A percentile compares a stretch with the other conserved stretches of the same genome.
phyloP scores from a whole-genome alignment of 2,329 filamentous ascomycete genomes.

The Zymoseptoria crescenta region DNA sequence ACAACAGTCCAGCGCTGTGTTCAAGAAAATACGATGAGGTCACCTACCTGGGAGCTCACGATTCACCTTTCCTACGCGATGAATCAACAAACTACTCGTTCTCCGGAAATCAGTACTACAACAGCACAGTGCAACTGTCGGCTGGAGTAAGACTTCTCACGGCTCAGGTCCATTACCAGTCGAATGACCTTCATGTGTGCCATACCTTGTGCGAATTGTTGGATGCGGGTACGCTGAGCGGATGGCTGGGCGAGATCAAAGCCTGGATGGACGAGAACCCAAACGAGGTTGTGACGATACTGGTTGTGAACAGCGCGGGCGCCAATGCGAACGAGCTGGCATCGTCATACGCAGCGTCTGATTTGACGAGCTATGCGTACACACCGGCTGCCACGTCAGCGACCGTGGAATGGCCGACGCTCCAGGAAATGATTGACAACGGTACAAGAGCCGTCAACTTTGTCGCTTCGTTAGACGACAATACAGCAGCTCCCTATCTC shows the following conservation, averaged over 20 bases:
- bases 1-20: constrained; percentile 51
- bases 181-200: constrained; percentile 50
- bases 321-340: constrained; percentile 40
- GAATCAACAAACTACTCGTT: constrained; percentile 12
- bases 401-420: constrained; percentile 68
- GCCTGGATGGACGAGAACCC: constrained; percentile 57
- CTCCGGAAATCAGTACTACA: constrained; percentile 52
- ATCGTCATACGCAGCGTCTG: constrained; percentile 44
- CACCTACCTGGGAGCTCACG: constrained; percentile 56
- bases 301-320: constrained; percentile 66
- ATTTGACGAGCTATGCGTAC: constrained; percentile 40
- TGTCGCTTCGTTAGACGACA: constrained; percentile 74
- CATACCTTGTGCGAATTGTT: constrained; percentile 56
- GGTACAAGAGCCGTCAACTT: constrained; percentile 49
- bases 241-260: constrained; percentile 52
- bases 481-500: constrained; percentile 70
- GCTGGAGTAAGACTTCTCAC: constrained; percentile 58
- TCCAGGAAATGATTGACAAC: constrained; percentile 64
- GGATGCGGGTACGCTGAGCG: constrained; percentile 43
- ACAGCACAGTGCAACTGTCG: constrained; percentile 51
- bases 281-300: constrained; percentile 77
- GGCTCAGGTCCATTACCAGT: constrained; percentile 51
- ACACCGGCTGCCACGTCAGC: constrained; percentile 26
- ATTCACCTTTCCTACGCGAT: constrained; percentile 48
- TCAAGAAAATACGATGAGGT: constrained; percentile 51